These are phyloP conservation scores for Apophysomyces ossiformis DNA, from an alignment of 371 early-diverging fungal species.

Conservation along the genomic window DNA sequence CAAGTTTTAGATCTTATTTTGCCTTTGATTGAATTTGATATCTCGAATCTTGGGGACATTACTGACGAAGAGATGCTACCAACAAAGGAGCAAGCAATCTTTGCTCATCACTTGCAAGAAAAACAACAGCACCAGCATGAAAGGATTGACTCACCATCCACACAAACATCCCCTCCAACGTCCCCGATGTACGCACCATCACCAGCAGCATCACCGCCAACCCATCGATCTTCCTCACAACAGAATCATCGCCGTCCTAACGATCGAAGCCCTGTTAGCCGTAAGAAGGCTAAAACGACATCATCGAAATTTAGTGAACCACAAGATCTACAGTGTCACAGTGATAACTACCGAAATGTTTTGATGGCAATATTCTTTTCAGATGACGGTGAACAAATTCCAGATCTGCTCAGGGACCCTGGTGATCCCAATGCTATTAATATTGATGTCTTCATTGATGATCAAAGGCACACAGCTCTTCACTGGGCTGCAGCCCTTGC, in stretches of 20 bases:
- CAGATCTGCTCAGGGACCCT: constrained; percentile 58
- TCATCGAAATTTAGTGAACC: not conserved
- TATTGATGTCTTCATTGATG: constrained; percentile 82
- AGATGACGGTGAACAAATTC: constrained; percentile 61
- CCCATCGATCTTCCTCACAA: constrained; percentile 3
- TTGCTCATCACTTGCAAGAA: constrained; percentile 5
- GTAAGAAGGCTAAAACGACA: not conserved
- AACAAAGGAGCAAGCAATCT: constrained; percentile 35
- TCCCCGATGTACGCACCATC: constrained; percentile 1
- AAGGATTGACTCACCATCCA: not conserved
- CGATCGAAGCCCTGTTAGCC: not conserved
- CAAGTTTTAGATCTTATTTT: constrained; percentile 62
- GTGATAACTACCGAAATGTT: constrained; percentile 65
- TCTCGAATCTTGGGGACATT: constrained; percentile 29
- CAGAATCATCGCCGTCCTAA: not conserved
- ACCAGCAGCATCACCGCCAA: not conserved
- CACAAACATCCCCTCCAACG: constrained; percentile 2
- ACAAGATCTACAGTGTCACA: constrained; percentile 1
- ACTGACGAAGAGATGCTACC: constrained; percentile 22
- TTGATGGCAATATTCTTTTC: constrained; percentile 80
- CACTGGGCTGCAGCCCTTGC: constrained; percentile 98
- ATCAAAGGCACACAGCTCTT: constrained; percentile 90
- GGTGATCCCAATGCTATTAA: constrained; percentile 21
- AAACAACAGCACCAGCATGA: constrained; percentile 12
- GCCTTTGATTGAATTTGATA: constrained; percentile 74